phyloP scores from a whole-genome alignment of 768 basidiomycete genomes.

The Paxillus ammoniavirescens region DNA sequence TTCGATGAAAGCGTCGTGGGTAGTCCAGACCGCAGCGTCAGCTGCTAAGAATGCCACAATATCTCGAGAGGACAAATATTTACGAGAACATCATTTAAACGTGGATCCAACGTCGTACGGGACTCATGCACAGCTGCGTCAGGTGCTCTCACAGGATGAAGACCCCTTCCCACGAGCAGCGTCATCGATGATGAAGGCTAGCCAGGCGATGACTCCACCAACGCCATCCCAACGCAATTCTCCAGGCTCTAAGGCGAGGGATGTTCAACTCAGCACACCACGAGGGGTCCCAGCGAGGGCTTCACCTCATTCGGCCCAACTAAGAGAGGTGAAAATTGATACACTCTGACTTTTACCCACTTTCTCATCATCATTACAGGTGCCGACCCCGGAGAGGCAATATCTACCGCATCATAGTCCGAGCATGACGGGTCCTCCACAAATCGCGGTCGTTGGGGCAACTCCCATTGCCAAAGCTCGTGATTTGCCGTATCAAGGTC shows the following conservation, averaged over 20 bases:
- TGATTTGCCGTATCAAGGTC: slow-evolving; percentile 22
- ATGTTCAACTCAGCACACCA: slow-evolving; percentile 19
- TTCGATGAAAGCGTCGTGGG: slow-evolving; percentile 31
- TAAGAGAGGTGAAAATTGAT: slow-evolving; percentile 25
- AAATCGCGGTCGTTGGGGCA: slow-evolving; percentile 31
- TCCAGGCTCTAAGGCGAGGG: slow-evolving; percentile 13
- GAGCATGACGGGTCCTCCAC: slow-evolving; percentile 20
- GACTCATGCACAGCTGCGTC: slow-evolving; percentile 26
- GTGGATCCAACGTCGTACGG: slow-evolving; percentile 17
- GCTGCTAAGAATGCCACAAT: slow-evolving; percentile 16
- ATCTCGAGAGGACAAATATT: slow-evolving; percentile 31
- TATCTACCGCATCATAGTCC: slow-evolving; percentile 7
- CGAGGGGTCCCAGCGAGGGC: slow-evolving; percentile 18
- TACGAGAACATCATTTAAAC: slow-evolving; percentile 15
- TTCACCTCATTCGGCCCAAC: slow-evolving; percentile 21
- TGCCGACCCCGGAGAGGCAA: slow-evolving; percentile 20
- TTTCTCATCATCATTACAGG: slow-evolving; percentile 16
- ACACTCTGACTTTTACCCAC: neutral
- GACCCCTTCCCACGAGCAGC: slow-evolving; percentile 21
- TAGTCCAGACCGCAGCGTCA: slow-evolving; percentile 29
- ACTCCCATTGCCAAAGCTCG: slow-evolving; percentile 20
- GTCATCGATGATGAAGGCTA: slow-evolving; percentile 29
- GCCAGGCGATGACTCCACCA: slow-evolving; percentile 20
- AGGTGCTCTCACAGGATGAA: slow-evolving; percentile 32
- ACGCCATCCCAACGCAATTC: slow-evolving; percentile 27